These are phyloP conservation scores for Ganoderma sinense DNA, from an alignment of 1,284 basidiomycete genomes.

Conservation along the genomic window DNA sequence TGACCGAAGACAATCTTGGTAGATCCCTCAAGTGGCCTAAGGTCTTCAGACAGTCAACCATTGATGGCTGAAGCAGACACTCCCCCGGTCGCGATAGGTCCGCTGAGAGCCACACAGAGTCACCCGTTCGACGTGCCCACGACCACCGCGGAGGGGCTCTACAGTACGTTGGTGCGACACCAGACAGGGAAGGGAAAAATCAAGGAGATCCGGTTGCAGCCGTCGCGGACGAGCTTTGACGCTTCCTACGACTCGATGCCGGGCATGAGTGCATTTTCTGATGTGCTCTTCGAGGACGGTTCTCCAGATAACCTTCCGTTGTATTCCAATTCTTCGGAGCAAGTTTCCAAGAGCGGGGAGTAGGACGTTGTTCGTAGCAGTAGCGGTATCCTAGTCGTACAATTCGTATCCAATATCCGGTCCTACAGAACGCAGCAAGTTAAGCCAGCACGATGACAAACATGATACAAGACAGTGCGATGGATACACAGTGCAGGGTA, in stretches of 20 bases:
- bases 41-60: neutral
- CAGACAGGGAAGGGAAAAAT: neutral
- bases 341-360: neutral
- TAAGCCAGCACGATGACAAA: neutral
- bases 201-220: slow-evolving; percentile 3
- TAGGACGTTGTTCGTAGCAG: neutral
- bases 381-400: neutral
- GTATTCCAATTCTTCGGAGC: neutral
- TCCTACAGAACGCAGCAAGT: neutral
- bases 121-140: neutral
- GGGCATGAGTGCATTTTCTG: neutral
- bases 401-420: neutral
- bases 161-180: neutral
- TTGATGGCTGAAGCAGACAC: neutral
- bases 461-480: neutral
- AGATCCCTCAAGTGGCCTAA: neutral
- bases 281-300: neutral
- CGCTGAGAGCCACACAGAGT: neutral
- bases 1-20: neutral
- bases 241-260: neutral
- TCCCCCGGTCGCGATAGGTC: neutral
- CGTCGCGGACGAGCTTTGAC: neutral
- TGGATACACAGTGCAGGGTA: neutral
- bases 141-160: neutral
- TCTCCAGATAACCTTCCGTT: neutral